A percentile compares a stretch with the other conserved stretches of the same genome.
phyloP scores from a whole-genome alignment of 495 filamentous ascomycete species.

The Trypethelium eluteriae region DNA sequence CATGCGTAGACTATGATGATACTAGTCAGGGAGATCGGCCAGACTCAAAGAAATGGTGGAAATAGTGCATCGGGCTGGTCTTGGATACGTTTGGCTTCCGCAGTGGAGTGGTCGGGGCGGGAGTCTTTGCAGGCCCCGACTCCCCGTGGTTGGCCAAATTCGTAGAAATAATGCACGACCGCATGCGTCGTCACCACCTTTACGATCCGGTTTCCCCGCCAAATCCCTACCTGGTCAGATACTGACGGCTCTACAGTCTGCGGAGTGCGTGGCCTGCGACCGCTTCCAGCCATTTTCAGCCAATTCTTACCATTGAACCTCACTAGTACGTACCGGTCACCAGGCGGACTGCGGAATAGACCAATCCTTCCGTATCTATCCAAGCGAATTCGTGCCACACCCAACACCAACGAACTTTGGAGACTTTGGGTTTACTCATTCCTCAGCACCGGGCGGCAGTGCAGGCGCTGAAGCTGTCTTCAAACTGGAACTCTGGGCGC shows the following conservation, averaged over 20 bases:
- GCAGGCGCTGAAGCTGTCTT: not conserved
- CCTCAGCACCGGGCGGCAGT: conserved; percentile 4
- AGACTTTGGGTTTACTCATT: not conserved
- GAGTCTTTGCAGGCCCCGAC: not conserved
- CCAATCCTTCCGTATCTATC: conserved; percentile 2
- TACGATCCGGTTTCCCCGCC: conserved; percentile 2
- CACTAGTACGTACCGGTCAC: not conserved
- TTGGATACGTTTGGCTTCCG: conserved; percentile 1
- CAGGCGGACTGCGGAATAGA: not conserved
- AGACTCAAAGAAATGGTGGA: not conserved
- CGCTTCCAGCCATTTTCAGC: not conserved
- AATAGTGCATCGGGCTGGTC: not conserved
- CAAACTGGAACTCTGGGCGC: not conserved
- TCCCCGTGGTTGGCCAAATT: not conserved
- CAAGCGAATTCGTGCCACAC: conserved; percentile 5
- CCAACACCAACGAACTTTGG: conserved; percentile 8
- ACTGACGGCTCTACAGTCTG: not conserved
- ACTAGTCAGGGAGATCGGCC: not conserved
- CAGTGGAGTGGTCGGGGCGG: not conserved
- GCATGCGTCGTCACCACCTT: conserved; percentile 7
- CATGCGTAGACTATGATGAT: not conserved
- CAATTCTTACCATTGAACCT: not conserved
- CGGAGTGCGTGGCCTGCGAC: not conserved
- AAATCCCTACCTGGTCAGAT: conserved; percentile 11
- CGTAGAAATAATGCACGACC: not conserved